Conservation (phyloP, 768 basidiomycete genomes). For the Boletus sensibilis region DNA sequence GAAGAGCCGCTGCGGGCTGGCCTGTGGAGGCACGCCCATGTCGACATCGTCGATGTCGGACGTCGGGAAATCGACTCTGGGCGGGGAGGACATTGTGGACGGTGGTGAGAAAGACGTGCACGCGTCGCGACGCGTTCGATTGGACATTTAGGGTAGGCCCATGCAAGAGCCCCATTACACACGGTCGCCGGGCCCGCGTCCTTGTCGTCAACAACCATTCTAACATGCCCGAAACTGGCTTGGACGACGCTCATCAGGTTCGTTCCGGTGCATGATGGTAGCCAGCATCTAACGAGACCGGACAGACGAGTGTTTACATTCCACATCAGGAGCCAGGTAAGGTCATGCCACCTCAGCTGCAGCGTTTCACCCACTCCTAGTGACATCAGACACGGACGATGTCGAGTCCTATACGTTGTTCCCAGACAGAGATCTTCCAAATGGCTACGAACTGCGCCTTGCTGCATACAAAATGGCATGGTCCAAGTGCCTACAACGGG, state of each 20-base stretch:
- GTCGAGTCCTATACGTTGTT: conserved; percentile 27
- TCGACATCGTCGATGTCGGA: conserved; percentile 55
- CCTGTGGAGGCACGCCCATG: conserved; percentile 41
- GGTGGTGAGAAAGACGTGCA: conserved; percentile 17
- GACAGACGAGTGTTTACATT: conserved; percentile 32
- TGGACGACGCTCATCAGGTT: conserved; percentile 31
- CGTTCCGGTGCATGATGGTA: background rate
- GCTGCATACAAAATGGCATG: conserved; percentile 57
- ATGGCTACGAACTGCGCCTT: conserved; percentile 43
- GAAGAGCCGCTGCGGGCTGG: conserved; percentile 24
- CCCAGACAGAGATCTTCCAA: conserved; percentile 29
- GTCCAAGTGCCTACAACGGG: conserved; percentile 53
- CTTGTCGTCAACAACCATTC: background rate
- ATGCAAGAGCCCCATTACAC: background rate
- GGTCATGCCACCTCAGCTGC: background rate
- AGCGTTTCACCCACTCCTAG: background rate
- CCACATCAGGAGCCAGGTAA: conserved; percentile 25
- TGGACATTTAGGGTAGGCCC: conserved; percentile 47
- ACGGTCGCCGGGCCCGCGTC: background rate
- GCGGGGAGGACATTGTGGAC: conserved; percentile 58
- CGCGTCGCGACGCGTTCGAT: conserved; percentile 58
- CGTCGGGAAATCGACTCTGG: conserved; percentile 61
- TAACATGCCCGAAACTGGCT: background rate
- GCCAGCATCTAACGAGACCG: conserved; percentile 8
- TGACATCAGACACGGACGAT: conserved; percentile 16